These are phyloP conservation scores for Mycosphaerella arachidis DNA, from an alignment of 2,329 filamentous ascomycete genomes.

Conservation along the genomic window DNA sequence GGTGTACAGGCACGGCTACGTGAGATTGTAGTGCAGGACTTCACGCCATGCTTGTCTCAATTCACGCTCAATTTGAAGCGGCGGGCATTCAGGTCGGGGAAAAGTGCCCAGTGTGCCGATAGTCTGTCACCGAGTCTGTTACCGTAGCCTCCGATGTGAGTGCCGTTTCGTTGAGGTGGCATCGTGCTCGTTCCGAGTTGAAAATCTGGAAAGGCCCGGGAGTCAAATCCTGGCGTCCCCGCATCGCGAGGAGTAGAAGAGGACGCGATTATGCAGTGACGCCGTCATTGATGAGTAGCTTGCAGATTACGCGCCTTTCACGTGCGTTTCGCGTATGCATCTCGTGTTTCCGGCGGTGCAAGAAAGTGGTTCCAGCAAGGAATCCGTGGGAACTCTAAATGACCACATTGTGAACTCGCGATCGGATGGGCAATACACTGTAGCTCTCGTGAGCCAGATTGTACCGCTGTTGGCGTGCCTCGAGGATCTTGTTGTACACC, in stretches of 20 bases:
- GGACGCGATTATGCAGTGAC: neutral
- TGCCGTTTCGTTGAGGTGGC: neutral
- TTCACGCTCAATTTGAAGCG: too few relatives aligned
- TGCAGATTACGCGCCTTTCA: neutral
- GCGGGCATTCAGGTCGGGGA: too few relatives aligned
- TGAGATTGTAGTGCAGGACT: neutral
- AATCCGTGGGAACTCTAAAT: neutral
- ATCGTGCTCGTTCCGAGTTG: neutral
- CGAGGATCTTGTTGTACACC: neutral
- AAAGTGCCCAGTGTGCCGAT: too few relatives aligned
- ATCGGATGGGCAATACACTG: neutral
- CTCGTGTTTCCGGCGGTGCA: neutral
- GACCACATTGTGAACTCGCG: neutral
- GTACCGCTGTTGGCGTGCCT: neutral
- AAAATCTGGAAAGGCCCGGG: neutral
- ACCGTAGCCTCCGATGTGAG: too few relatives aligned
- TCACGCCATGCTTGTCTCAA: neutral
- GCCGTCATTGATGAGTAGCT: conserved; percentile 1
- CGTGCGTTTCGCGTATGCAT: neutral
- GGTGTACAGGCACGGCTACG: conserved; percentile 44
- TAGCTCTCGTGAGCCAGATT: neutral
- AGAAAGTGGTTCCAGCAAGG: neutral
- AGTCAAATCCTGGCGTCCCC: neutral
- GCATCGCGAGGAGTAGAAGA: neutral
- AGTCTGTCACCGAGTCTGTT: too few relatives aligned